Conservation (phyloP, 306 rosid genomes). For the Hippophae rhamnoides region DNA sequence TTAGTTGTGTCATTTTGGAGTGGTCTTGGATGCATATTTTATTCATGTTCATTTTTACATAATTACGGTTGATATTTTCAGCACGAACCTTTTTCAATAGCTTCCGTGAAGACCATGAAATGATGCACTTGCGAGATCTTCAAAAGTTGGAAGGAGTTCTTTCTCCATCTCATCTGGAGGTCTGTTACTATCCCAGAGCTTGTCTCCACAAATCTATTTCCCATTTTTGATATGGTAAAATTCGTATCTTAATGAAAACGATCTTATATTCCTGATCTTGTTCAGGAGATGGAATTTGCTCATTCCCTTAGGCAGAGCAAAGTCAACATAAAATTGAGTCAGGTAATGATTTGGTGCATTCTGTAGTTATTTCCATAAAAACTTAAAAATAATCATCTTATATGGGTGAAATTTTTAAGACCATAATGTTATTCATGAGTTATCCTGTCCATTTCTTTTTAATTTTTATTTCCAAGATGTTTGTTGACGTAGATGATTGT, state of each 20-base stretch:
- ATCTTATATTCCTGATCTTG: slow-evolving; percentile 15
- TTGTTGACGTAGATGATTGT: background rate
- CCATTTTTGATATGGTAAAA: background rate
- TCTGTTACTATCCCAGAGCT: slow-evolving; percentile 16
- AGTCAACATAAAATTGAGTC: slow-evolving; percentile 90
- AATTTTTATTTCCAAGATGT: background rate
- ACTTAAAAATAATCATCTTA: no score
- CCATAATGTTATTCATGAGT: background rate
- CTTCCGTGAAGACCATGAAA: slow-evolving; percentile 86
- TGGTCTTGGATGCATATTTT: slow-evolving; percentile 1
- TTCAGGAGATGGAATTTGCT: slow-evolving; percentile 94
- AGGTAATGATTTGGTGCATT: slow-evolving; percentile 42
- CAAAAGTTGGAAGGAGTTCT: slow-evolving; percentile 94
- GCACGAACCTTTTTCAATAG: slow-evolving; percentile 70
- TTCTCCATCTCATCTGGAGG: slow-evolving; percentile 83
- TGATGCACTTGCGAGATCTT: slow-evolving; percentile 76
- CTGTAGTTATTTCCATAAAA: background rate
- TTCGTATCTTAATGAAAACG: background rate
- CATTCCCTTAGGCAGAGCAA: slow-evolving; percentile 82
- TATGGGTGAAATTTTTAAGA: no score
- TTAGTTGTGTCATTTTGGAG: background rate
- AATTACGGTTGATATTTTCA: slow-evolving; percentile 27
- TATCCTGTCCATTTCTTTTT: background rate
- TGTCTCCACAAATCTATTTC: background rate
- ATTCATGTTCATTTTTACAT: slow-evolving; percentile 12